Percentiles rank a stretch among this genome's conserved stretches.
Conservation (phyloP, 2,329 filamentous ascomycete genomes). For the Cyanodermella asteris region DNA sequence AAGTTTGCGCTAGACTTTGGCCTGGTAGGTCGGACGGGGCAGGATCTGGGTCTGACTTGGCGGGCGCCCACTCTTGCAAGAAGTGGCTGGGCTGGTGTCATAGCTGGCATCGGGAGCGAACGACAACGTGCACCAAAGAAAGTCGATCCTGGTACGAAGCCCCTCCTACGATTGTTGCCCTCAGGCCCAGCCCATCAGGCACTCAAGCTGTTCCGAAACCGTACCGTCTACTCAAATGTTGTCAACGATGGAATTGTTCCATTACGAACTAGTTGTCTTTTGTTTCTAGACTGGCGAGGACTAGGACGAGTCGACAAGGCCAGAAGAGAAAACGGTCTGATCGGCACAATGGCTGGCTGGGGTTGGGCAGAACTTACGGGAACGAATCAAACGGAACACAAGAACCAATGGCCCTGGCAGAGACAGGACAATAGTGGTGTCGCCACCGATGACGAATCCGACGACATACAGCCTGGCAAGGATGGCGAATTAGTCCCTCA, state of each 20-base stretch:
- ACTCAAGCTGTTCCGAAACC: conserved; percentile 67
- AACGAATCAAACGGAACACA: conserved; percentile 36
- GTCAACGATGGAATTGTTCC: conserved; percentile 97
- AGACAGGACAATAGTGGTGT: conserved; percentile 4
- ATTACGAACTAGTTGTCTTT: conserved; percentile 76
- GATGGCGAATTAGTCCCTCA: conserved; percentile 62
- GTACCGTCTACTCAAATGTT: conserved; percentile 88
- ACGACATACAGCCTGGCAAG: conserved; percentile 12
- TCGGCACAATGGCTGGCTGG: conserved; percentile 82
- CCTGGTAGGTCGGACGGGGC: conserved; percentile 81
- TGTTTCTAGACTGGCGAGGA: conserved; percentile 93
- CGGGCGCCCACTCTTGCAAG: conserved; percentile 64
- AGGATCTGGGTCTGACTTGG: conserved; percentile 90
- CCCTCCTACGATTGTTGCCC: conserved; percentile 67
- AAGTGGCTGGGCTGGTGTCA: conserved; percentile 73
- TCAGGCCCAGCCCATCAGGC: conserved; percentile 79
- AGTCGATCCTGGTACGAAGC: conserved; percentile 63
- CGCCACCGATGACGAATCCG: conserved; percentile 3
- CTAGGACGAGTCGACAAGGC: conserved; percentile 87
- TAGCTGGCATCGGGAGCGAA: conserved; percentile 54
- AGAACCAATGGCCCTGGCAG: conserved; percentile 10
- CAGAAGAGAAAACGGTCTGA: conserved; percentile 68
- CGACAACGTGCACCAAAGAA: conserved; percentile 29
- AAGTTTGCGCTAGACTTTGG: conserved; percentile 94
- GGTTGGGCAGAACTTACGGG: conserved; percentile 84